Conservation (phyloP, 1,284 basidiomycete species). For the Takashimella tepidaria region DNA sequence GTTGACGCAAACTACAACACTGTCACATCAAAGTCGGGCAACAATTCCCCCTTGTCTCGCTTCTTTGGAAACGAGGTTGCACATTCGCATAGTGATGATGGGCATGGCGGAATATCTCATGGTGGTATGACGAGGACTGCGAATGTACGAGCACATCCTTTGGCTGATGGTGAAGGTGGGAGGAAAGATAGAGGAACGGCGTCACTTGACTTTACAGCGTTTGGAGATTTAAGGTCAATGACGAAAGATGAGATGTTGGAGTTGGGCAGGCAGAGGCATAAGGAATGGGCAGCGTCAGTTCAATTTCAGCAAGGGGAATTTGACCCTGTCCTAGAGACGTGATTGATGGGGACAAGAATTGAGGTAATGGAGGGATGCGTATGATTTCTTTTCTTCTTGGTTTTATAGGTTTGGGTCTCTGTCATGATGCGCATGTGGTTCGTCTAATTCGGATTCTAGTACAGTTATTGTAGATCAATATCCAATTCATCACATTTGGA, state of each 20-base stretch:
- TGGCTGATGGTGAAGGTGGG: not conserved
- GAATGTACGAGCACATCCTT: too few species aligned
- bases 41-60: not conserved
- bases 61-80: not conserved
- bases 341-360: too few species aligned
- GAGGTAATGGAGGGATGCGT: too few species aligned
- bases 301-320: not conserved
- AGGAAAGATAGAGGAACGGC: not conserved
- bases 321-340: not conserved
- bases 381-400: too few species aligned
- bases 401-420: too few species aligned
- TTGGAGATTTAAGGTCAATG: not conserved
- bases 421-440: too few species aligned
- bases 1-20: slow-evolving; percentile 3
- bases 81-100: too few species aligned
- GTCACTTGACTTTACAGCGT: not conserved
- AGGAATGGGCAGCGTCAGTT: not conserved
- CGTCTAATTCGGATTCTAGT: too few species aligned
- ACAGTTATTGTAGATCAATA: too few species aligned
- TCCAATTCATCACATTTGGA: too few species aligned
- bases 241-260: not conserved
- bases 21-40: not conserved
- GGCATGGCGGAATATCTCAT: too few species aligned
- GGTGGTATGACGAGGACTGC: too few species aligned
- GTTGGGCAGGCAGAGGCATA: not conserved